Conservation (phyloP, 768 basidiomycete species). For the Erythrobasidium yunnanense region DNA sequence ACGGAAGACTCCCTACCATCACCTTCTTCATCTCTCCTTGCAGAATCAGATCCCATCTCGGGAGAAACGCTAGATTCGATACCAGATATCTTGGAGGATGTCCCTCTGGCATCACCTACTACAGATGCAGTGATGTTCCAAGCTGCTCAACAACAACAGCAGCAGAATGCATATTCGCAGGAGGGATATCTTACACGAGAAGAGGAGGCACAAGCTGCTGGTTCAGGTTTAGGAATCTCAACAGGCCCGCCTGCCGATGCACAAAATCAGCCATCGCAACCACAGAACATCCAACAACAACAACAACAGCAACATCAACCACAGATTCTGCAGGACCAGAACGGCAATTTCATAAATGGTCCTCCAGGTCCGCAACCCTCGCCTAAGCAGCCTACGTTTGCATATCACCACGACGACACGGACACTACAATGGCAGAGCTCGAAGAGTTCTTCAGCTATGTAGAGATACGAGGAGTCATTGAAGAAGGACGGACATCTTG, state of each 20-base stretch:
- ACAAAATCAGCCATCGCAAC: neutral
- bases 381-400: conserved; percentile 19
- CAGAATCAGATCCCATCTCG: neutral
- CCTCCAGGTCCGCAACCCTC: neutral
- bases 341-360: neutral
- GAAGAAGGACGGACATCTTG: conserved; percentile 28
- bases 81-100: neutral
- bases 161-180: neutral
- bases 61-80: neutral
- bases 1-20: neutral
- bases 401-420: conserved; percentile 28
- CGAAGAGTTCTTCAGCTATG: conserved; percentile 75
- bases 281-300: neutral
- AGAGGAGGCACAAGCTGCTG: neutral
- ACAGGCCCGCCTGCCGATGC: neutral
- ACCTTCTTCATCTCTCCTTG: neutral
- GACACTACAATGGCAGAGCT: conserved; percentile 63
- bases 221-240: neutral
- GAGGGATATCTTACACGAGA: neutral
- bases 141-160: neutral
- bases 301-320: neutral
- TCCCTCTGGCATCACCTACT: conserved; percentile 1
- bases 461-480: conserved; percentile 29
- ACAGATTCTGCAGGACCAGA: neutral
- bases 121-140: neutral